Evolutionary conservation across 2,329 filamentous ascomycete genomes (phyloP).

Genomic region (Colletotrichum chrysophilum): DNA sequence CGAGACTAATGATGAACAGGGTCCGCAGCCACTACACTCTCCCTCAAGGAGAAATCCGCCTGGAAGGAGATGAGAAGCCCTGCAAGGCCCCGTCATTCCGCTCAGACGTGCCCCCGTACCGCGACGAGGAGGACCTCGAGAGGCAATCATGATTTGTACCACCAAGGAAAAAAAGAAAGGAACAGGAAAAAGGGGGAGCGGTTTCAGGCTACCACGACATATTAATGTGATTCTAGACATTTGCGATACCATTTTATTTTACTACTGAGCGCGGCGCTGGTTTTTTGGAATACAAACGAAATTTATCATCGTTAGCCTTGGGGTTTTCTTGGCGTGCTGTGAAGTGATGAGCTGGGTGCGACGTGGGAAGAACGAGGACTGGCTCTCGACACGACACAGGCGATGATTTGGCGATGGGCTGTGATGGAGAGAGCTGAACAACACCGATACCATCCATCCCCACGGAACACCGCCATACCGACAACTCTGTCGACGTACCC

Average conservation of each 20-base stretch:
- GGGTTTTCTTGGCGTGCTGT: background rate
- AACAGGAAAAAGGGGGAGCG: background rate
- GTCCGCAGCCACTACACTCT: slow-evolving; percentile 8
- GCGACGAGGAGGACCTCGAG: background rate
- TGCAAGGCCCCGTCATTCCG: slow-evolving; percentile 7
- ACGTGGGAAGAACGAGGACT: too few relatives aligned
- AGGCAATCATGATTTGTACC: background rate
- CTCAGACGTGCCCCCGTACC: background rate
- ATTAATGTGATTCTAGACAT: slow-evolving; percentile 9
- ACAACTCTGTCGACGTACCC: background rate
- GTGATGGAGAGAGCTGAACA: background rate
- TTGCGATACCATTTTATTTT: slow-evolving; percentile 13
- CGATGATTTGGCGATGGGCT: accelerated
- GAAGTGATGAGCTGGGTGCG: background rate
- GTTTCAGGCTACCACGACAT: background rate
- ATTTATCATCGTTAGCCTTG: background rate
- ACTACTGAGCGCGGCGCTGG: slow-evolving; percentile 15
- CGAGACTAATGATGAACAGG: background rate
- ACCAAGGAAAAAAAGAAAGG: background rate
- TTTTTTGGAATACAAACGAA: background rate
- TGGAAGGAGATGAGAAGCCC: slow-evolving; percentile 10
- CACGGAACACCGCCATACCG: accelerated
- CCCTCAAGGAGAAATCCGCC: slow-evolving; percentile 1
- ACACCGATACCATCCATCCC: background rate
- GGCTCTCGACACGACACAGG: too few relatives aligned